Evolutionary conservation across 768 basidiomycete genomes (phyloP), one percentile per base, ranked within the genome.

Genomic region (Lactarius indigo): DNA sequence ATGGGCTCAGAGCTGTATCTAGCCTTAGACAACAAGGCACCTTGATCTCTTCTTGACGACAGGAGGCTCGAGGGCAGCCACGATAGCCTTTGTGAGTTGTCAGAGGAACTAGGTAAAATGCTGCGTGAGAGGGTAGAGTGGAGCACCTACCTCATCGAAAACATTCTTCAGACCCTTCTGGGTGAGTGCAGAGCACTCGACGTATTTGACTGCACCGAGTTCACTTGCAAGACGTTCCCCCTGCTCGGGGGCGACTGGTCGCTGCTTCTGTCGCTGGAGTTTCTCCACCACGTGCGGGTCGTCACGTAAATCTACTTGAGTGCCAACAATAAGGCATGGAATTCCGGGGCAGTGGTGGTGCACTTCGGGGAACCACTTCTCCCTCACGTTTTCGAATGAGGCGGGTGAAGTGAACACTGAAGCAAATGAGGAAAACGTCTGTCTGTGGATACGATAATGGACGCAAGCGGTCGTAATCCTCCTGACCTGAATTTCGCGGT

Each of bases 281-380:
- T 98, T 99, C 81, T 98, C 96, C 72, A 91, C 86, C 70, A 98
- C 96, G 76, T 90, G 87, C 30, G 85, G 78, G 75, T 99, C 97
- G 74, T 97, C 96, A 76, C 96, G 85, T 79, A 99, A 78, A 85
- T 99, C 97, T 76, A 97, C 84, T 81, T 99, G 97, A 57, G 97
- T 99, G 71, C 97, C 97, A 64, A 99, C 96, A 75, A 99, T 98
- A 74, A 99, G 87, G 85, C 96, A 98, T 71, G 96, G 96, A 65
- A 98, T 96, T 57, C 97, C 96, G 18, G 97, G 97, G 84, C 97
- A 99, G 76, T 99, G 97, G 77, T 98, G 97, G 77, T 95, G 96
- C 62, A 99, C 96, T 82, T 99, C 97, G 7, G 97, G 97, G 85
- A 98, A 97, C 97, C 97, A 99, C 78, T 99, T 99, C 81, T 99